Evolutionary conservation across 2,329 filamentous ascomycete species (phyloP).

Genomic region (Microcera coccophila): DNA sequence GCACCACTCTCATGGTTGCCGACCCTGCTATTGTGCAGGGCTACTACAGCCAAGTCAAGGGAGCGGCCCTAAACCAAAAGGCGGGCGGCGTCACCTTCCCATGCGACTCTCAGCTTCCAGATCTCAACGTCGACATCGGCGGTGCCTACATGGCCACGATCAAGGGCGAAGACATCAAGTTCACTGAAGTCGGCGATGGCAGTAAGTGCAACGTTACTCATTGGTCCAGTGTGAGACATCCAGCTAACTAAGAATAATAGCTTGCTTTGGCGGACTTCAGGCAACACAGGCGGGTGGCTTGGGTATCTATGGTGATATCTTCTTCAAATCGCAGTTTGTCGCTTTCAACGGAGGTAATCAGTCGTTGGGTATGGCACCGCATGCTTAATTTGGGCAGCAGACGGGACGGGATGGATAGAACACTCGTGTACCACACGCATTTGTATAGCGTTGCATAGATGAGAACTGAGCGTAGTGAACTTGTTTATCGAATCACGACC

Average conservation of each 20-base stretch:
- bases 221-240: background rate
- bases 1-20: slow-evolving; percentile 61
- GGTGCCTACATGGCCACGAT: slow-evolving; percentile 54
- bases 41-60: slow-evolving; percentile 47
- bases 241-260: slow-evolving; percentile 26
- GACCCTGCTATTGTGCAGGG: slow-evolving; percentile 48
- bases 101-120: slow-evolving; percentile 43
- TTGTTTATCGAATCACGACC: no score
- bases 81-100: slow-evolving; percentile 46
- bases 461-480: no score
- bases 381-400: no score
- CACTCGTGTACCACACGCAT: no score
- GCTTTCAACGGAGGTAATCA: slow-evolving; percentile 55
- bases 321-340: slow-evolving; percentile 60
- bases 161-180: slow-evolving; percentile 51
- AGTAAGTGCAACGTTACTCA: slow-evolving; percentile 39
- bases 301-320: slow-evolving; percentile 61
- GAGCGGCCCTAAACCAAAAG: slow-evolving; percentile 38
- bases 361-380: slow-evolving; percentile 47
- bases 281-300: slow-evolving; percentile 47
- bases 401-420: no score
- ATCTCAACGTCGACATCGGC: slow-evolving; percentile 54
- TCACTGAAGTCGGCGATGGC: slow-evolving; percentile 46
- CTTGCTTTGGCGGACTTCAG: slow-evolving; percentile 67
- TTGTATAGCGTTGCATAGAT: no score